Base-by-base conservation (phyloP, 208 protist genomes). In the Leishmania martiniquensis region DNA sequence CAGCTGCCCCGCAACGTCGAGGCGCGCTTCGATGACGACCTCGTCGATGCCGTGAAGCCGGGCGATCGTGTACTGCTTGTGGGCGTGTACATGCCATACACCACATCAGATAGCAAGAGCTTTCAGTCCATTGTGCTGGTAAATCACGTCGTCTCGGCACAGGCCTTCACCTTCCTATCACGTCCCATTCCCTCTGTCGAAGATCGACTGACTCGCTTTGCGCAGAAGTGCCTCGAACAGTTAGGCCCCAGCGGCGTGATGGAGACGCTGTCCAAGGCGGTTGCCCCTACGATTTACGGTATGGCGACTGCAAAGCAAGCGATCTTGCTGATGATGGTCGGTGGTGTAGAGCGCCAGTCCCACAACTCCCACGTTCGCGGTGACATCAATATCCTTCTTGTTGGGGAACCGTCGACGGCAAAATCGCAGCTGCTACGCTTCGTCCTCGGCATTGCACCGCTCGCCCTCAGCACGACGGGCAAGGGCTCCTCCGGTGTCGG, bases 361-460 rank as follows among this genome's bases (percentile, higher is more conserved):
- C 97, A 98, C 76, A 96, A 97, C 80, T 92, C 93, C 0, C 98
- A 82, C 95, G 98, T 98, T 59, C 99, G 76, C 84, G 99, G 98
- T n/a, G 98, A 99, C 84, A 99, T 99, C 81, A 99, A 99, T 91
- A 82, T 99, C 4, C 84, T 99, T 0, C 90, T 99, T 75, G 96
- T 99, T 32, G 99, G 99, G 44, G 99, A 99, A 86, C 99, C 99
- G 0, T 99, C 99, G 0, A 99, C 99, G 20, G 99, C 99, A 39
- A 99, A 99, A 88, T 99, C 99, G n/a, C 99, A 99, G 89, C 81
- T 99, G n/a, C 90, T 99, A 9, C 91, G 99, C 45, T 99, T 99
- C 81, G 93, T 99, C 0, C 75, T 99, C 39, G 91, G 98, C 66
- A 92, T 99, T 17, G 96, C 98, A 1, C 99, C 99, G 39, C 86